Base-by-base conservation (phyloP, 2,329 filamentous ascomycete species). In the Elsinoe batatas region DNA sequence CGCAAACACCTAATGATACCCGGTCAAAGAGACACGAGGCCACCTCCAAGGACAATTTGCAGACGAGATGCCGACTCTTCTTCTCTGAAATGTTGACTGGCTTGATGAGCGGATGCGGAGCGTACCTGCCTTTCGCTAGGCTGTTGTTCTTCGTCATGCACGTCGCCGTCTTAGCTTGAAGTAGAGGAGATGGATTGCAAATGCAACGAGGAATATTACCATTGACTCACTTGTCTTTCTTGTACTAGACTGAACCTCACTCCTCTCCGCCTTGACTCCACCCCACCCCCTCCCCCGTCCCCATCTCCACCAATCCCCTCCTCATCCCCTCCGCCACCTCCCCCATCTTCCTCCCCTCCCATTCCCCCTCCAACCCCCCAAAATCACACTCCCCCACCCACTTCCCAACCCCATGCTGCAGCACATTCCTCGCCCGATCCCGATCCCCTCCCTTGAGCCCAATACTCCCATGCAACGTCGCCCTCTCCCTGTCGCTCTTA, bases 381-480 rank as follows among this genome's bases (percentile, higher is more conserved):
- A 88, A 80, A 64, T 83, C 76, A 59, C 80, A 79, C 20, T 72
- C 63, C 32, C 74, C 75, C 5, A 86, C 82, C 83, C 83, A 89
- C 42, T 71, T 73, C 3, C 83, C 83, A 18, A 88, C 76, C 3
- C 83, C 85, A 70, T 89, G 85, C 75, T 89, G 85, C 64, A 89
- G 68, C 60, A 89, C 85, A 68, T 88, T 88, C 60, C 84, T 76
- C 53, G 85, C 84, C 57, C 85, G 70, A 58, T 79, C 70, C 40
- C 63, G 67, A 56, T 79, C 79, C 1, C 79, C 82, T 2, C 68
- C 70, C 0, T 73, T 73, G 61, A 83, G 79, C 1, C 85, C 85
- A 46, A 87, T 84, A 56, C 81, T 85, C 5, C 85, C 85, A 68
- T 89, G 85, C 64, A 89, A 69, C 58, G 85, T 88, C 75, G 85